Conservation (phyloP, 2,329 filamentous ascomycete species). For the Scorias spongiosa region DNA sequence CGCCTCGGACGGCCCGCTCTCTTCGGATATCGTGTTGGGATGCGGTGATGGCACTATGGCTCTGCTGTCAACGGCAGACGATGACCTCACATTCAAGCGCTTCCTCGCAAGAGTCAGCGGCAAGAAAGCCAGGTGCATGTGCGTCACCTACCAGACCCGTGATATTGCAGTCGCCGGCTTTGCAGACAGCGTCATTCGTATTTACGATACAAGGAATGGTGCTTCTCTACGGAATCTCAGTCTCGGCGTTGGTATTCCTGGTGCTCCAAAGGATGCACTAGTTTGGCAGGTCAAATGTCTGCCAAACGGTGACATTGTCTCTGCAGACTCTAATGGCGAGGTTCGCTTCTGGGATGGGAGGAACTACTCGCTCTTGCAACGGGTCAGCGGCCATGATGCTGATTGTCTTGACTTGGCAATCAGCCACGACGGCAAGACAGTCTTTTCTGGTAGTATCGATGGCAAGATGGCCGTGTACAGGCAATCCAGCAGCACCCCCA, state of each 20-base stretch:
- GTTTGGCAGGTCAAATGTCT: conserved; percentile 90
- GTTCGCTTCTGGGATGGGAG: conserved; percentile 87
- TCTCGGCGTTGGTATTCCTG: conserved; percentile 60
- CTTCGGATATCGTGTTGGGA: conserved; percentile 61
- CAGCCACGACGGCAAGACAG: conserved; percentile 62
- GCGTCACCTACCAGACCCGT: conserved; percentile 75
- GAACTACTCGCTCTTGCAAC: conserved; percentile 75
- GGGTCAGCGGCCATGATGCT: conserved; percentile 73
- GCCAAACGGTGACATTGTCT: conserved; percentile 77
- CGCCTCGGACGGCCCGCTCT: conserved; percentile 12
- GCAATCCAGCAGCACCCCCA: conserved; percentile 35
- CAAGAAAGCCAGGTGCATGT: conserved; percentile 79
- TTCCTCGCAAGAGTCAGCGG: conserved; percentile 61
- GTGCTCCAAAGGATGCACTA: conserved; percentile 69
- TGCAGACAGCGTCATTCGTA: conserved; percentile 87
- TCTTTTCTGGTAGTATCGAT: conserved; percentile 87
- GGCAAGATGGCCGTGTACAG: conserved; percentile 73
- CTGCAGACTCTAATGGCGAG: conserved; percentile 87
- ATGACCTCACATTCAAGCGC: conserved; percentile 65
- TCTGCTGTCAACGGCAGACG: conserved; percentile 71
- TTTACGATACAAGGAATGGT: conserved; percentile 73
- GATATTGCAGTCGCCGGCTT: conserved; percentile 78
- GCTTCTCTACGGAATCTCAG: conserved; percentile 68
- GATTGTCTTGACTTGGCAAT: conserved; percentile 81
- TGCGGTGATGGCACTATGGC: conserved; percentile 85